These are phyloP conservation scores for Vitis hybrid DNA, from an alignment of 177 flowering plant species.

Conservation along the genomic window DNA sequence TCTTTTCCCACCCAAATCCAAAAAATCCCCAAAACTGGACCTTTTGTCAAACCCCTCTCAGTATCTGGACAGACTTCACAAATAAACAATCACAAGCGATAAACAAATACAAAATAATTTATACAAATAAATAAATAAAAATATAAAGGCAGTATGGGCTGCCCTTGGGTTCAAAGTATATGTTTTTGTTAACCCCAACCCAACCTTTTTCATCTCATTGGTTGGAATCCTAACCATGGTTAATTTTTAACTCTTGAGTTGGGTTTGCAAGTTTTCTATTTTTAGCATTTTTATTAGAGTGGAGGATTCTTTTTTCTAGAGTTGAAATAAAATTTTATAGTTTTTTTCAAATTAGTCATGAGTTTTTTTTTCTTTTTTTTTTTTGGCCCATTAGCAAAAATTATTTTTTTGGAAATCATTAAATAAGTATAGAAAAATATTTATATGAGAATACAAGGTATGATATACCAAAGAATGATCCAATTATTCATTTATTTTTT, in stretches of 20 bases:
- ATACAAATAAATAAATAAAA: neutral
- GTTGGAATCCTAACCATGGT: slow-evolving; percentile 34
- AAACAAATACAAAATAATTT: no score
- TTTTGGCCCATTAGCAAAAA: no score
- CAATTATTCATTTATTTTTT: no score
- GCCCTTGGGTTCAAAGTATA: slow-evolving; percentile 16
- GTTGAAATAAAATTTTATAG: no score
- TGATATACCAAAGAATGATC: no score
- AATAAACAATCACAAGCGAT: neutral
- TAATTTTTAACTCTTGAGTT: slow-evolving; percentile 28
- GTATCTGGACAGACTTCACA: slow-evolving; percentile 7
- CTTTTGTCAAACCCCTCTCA: slow-evolving; percentile 24
- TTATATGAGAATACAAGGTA: no score
- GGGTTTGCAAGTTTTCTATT: no score
- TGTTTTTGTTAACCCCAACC: slow-evolving; percentile 20
- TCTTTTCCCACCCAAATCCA: slow-evolving; percentile 25
- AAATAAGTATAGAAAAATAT: no score
- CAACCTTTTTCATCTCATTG: slow-evolving; percentile 6
- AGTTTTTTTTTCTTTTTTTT: no score
- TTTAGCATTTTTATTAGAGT: no score
- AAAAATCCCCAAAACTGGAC: slow-evolving; percentile 31
- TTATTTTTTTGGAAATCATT: no score
- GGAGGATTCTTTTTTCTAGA: neutral
- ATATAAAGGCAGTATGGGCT: slow-evolving; percentile 9
- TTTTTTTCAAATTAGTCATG: no score